Base-by-base conservation (phyloP, 495 filamentous ascomycete species). In the Penicillium cataractarum region DNA sequence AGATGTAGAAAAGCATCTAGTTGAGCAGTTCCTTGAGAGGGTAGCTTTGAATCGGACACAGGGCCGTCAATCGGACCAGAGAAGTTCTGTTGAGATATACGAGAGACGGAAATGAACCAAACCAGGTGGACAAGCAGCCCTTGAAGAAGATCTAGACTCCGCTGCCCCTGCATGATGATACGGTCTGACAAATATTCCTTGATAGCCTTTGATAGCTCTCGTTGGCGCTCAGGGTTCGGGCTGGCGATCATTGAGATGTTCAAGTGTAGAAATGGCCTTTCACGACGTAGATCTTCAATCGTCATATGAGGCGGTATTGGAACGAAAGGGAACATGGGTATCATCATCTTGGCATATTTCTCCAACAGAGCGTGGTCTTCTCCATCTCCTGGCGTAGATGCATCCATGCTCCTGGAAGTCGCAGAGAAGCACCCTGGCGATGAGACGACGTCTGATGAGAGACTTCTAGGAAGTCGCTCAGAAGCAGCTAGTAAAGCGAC, bases 51-150 rank as follows among this genome's bases (percentile, higher is more conserved):
- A 46, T 52, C 17, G 4, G 24, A n/a, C 1, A 3, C 26, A 8
- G 49, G 49, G 26, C 29, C 49, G 13, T 52, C 26, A 31, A 32
- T 32, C 13, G 29, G 12, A 22, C 21, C 42, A 46, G 42, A 22
- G 24, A 46, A 4, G 9, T 46, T 46, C 26, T 26, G 13, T 21
- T 31, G 49, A 10, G 26, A 26, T 3, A 46, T 2, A 39, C 62
- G 65, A 39, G 58, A 57, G 40, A 67, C 35, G 4, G 63, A 44
- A 17, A 69, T 65, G 56, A 66, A 76, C 78, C 78, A 81, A 24
- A 74, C 71, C 50, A 79, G 61, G 58, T 78, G 74, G 21, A 79
- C 59, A 26, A 81, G 67, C 3, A 81, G 67, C 22, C 78, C 78
- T 58, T 78, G 76, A 4, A 81, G 58, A 29, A 74, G 68, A 63